Conservation (phyloP, 495 filamentous ascomycete species). For the Paragyromitra xinjiangensis region DNA sequence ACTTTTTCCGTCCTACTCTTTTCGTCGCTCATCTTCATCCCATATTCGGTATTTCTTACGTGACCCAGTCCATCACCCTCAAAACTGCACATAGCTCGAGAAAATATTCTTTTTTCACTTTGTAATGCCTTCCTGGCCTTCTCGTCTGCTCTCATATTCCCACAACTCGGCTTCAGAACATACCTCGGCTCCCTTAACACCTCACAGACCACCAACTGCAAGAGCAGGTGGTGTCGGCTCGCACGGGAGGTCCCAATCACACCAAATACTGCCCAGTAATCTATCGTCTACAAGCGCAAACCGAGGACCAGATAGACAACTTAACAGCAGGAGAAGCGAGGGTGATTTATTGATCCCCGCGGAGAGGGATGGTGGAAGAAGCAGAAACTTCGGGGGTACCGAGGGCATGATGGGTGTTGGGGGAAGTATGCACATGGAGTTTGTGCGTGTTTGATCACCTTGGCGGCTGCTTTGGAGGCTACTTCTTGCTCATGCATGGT, state of each 20-base stretch:
- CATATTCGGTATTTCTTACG: constrained; percentile 14
- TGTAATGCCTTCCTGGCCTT: constrained; percentile 51
- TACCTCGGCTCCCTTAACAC: constrained; percentile 12
- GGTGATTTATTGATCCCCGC: constrained; percentile 37
- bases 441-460: constrained; percentile 40
- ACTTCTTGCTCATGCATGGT: constrained; percentile 17
- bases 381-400: constrained; percentile 23
- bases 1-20: constrained; percentile 10
- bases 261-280: constrained; percentile 46
- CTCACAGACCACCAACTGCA: constrained; percentile 14
- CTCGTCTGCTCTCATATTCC: constrained; percentile 42
- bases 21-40: neutral
- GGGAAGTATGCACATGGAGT: constrained; percentile 38
- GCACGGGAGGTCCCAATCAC: constrained; percentile 50
- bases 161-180: constrained; percentile 12
- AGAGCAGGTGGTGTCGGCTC: constrained; percentile 33
- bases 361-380: constrained; percentile 35
- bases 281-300: constrained; percentile 22
- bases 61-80: constrained; percentile 22
- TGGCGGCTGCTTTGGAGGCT: neutral
- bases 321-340: constrained; percentile 37
- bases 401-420: constrained; percentile 31
- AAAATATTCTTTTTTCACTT: neutral
- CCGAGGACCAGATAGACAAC: constrained; percentile 1
- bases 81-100: neutral